These are phyloP conservation scores for Chiua virens DNA, from an alignment of 768 basidiomycete species.

Conservation along the genomic window DNA sequence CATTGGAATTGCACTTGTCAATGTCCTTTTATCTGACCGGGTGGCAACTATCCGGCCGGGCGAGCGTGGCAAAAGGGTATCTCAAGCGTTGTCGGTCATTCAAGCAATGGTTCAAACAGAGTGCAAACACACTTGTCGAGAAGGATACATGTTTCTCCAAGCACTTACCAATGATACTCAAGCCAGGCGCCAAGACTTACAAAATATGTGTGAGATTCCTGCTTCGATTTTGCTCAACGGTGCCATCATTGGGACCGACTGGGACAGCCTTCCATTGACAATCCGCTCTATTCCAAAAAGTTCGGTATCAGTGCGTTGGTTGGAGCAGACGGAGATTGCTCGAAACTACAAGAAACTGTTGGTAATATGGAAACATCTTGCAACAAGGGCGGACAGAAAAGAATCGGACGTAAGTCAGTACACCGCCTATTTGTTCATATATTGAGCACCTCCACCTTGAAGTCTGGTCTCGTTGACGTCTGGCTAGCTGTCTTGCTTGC, in stretches of 20 bases:
- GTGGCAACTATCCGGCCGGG: not conserved
- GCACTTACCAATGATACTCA: conserved; percentile 32
- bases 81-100: conserved; percentile 39
- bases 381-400: conserved; percentile 16
- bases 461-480: conserved; percentile 42
- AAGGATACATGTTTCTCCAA: conserved; percentile 37
- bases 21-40: conserved; percentile 34
- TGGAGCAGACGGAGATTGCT: conserved; percentile 40
- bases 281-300: conserved; percentile 30
- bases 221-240: conserved; percentile 46
- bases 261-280: conserved; percentile 23
- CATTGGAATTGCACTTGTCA: conserved; percentile 43
- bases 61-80: conserved; percentile 24
- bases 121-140: conserved; percentile 26
- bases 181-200: conserved; percentile 2
- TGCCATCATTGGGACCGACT: conserved; percentile 32
- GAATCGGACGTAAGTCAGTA: conserved; percentile 27
- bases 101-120: conserved; percentile 36
- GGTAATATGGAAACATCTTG: conserved; percentile 37
- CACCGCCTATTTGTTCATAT: not conserved
- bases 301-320: conserved; percentile 29
- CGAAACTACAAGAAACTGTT: conserved; percentile 40
- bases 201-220: conserved; percentile 23
- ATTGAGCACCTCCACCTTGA: conserved; percentile 5
- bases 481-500: conserved; percentile 62